Evolutionary conservation across 176 grass and related monocot species (phyloP), one percentile per base, ranked within the genome.

Genomic region (Rhynchospora pubera): DNA sequence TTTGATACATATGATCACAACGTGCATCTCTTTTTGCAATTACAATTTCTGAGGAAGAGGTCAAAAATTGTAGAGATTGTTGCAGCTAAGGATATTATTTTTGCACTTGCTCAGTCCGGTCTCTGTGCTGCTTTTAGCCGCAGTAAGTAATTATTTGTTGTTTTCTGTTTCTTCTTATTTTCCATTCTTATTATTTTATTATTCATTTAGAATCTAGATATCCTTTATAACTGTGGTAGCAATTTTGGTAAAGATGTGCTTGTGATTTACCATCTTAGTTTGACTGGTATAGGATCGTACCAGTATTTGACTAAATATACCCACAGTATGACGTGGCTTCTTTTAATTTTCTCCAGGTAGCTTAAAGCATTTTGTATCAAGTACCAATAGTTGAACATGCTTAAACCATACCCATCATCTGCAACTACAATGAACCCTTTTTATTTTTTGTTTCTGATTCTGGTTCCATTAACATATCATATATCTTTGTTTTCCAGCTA

Each of bases 11-110:
- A 98, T 80, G 96, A 98, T 91, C 87, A 87, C 5, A 91, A 93
- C 39, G 92, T 91, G 50, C 88, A 98, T 86, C 84, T 92, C 62
- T 98, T 98, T 85, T 87, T 94, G 68, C 90, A 98, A 81, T 85
- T 94, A 63, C 92, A 98, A 45, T 93, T 98, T 91, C 90, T 98
- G 53, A 93, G 89, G 83, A 98, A 88, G 58, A 88, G 96, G 60
- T 98, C 92, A 55, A 98, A 94, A 88, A 98, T 98, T 48, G 91
- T 98, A 52, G 96, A 98, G 85, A 94, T 98, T 72, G 90, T 93
- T 86, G 90, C 96, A 72, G 96, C 96, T 62, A 98, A 94, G 78
- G 92, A 98, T 91, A 91, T 94, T 22, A 98, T 98, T 81, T 98
- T 98, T 84, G 92, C 92, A 53, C 96, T 98, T 87, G 96, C 96